Conservation (phyloP, 2,329 filamentous ascomycete genomes). For the Alternaria sp. region DNA sequence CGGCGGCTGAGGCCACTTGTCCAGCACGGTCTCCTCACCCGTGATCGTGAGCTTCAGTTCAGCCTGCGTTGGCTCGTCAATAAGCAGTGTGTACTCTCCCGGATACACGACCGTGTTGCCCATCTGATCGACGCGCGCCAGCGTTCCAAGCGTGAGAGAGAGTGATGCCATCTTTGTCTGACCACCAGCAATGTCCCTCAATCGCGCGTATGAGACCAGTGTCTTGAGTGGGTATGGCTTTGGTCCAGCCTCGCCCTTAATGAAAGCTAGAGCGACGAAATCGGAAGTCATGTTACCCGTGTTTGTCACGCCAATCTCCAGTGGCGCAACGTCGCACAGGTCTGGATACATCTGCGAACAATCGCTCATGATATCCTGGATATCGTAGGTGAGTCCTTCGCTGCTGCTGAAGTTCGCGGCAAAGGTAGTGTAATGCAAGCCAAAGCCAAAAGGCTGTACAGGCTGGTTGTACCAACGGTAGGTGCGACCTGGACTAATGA, state of each 20-base stretch:
- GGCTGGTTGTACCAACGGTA: conserved; percentile 65
- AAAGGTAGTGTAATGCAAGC: conserved; percentile 66
- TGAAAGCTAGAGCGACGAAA: conserved; percentile 61
- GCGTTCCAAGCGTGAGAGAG: conserved; percentile 55
- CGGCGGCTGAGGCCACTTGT: conserved; percentile 38
- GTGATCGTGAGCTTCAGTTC: conserved; percentile 56
- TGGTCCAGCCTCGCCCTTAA: conserved; percentile 58
- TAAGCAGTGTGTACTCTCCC: conserved; percentile 53
- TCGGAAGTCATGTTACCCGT: conserved; percentile 57
- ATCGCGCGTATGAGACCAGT: conserved; percentile 59
- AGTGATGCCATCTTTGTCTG: conserved; percentile 44
- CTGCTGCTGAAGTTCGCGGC: conserved; percentile 13
- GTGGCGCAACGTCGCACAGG: conserved; percentile 49
- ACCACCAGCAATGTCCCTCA: conserved; percentile 49
- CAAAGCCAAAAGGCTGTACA: conserved; percentile 62
- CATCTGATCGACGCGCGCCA: conserved; percentile 58
- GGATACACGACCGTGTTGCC: conserved; percentile 63
- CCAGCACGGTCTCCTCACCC: conserved; percentile 54
- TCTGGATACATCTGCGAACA: conserved; percentile 38
- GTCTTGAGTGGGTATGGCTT: conserved; percentile 61
- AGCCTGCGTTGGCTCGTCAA: conserved; percentile 43
- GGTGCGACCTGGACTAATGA: conserved; percentile 59
- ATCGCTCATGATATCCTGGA: conserved; percentile 46
- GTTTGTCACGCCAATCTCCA: conserved; percentile 56
- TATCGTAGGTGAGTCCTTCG: conserved; percentile 26